These are phyloP conservation scores for Jackrogersella multiformis DNA, from an alignment of 495 filamentous ascomycete genomes.

Conservation along the genomic window DNA sequence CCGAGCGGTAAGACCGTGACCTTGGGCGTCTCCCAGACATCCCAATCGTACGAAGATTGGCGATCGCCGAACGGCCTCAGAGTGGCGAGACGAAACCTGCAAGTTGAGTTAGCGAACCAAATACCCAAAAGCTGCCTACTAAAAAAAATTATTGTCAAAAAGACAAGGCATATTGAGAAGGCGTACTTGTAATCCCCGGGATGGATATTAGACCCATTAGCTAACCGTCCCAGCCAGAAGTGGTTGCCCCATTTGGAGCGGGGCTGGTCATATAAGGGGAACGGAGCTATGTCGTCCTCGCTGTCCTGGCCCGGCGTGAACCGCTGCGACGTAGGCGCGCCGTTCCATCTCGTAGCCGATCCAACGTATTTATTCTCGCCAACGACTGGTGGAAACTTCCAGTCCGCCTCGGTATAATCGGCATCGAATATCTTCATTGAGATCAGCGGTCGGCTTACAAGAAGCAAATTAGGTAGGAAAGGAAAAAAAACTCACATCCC, in stretches of 20 bases:
- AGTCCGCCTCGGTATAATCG: constrained; percentile 40
- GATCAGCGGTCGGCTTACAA: neutral
- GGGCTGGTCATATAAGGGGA: constrained; percentile 34
- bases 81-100: constrained; percentile 32
- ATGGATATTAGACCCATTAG: constrained; percentile 39
- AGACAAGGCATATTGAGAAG: neutral
- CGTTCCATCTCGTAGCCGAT: constrained; percentile 29
- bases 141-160: neutral
- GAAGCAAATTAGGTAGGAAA: neutral
- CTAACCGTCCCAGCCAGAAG: constrained; percentile 43
- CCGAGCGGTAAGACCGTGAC: constrained; percentile 19
- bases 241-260: constrained; percentile 27
- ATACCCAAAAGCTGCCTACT: neutral
- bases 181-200: constrained; percentile 42
- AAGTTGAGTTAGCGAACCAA: neutral
- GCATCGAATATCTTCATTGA: constrained; percentile 36
- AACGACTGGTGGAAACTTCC: constrained; percentile 44
- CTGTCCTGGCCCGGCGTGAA: constrained; percentile 31
- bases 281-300: constrained; percentile 28
- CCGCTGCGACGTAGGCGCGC: neutral
- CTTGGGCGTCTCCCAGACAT: constrained; percentile 31
- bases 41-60: constrained; percentile 31
- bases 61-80: constrained; percentile 34
- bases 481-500: constrained; percentile 38
- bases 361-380: constrained; percentile 46